Evolutionary conservation across 208 protist genomes (phyloP).

Genomic region (Trypanosoma grayi): DNA sequence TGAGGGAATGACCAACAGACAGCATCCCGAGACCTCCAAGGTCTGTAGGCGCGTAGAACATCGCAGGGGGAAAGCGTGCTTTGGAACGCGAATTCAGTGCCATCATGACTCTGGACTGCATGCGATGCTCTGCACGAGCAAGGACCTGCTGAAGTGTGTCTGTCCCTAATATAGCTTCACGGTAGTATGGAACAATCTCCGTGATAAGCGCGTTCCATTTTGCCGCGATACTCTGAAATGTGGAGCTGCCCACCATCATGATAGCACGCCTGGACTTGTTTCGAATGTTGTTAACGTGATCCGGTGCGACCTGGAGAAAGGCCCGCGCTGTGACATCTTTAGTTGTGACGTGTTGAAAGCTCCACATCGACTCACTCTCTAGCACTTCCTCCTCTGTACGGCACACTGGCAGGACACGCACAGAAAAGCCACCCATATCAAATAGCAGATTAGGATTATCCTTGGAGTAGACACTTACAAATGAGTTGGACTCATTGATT

Average conservation of each 20-base stretch:
- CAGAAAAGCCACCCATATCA: slow-evolving; percentile 99
- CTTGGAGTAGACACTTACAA: slow-evolving; percentile 99
- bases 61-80: slow-evolving; percentile 99
- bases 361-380: slow-evolving; percentile 99
- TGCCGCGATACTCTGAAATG: slow-evolving; percentile 99
- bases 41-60: slow-evolving; percentile 99
- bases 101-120: slow-evolving; percentile 99
- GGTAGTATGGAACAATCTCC: slow-evolving; percentile 99
- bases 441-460: slow-evolving; percentile 99
- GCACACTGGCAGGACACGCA: slow-evolving; percentile 91
- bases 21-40: slow-evolving; percentile 99
- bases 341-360: slow-evolving; percentile 97
- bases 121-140: slow-evolving; percentile 99
- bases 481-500: slow-evolving; percentile 97
- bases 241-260: slow-evolving; percentile 99
- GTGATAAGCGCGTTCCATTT: slow-evolving; percentile 99
- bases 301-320: slow-evolving; percentile 97
- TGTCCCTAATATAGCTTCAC: slow-evolving; percentile 98
- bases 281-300: slow-evolving; percentile 96
- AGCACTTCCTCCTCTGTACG: slow-evolving; percentile 91
- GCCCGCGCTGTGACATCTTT: slow-evolving; percentile 99
- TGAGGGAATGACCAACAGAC: slow-evolving; percentile 99
- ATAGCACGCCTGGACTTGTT: slow-evolving; percentile 99
- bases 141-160: slow-evolving; percentile 98
- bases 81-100: slow-evolving; percentile 99